Conservation (phyloP, 345 rosid genomes). For the Linum tenue region DNA sequence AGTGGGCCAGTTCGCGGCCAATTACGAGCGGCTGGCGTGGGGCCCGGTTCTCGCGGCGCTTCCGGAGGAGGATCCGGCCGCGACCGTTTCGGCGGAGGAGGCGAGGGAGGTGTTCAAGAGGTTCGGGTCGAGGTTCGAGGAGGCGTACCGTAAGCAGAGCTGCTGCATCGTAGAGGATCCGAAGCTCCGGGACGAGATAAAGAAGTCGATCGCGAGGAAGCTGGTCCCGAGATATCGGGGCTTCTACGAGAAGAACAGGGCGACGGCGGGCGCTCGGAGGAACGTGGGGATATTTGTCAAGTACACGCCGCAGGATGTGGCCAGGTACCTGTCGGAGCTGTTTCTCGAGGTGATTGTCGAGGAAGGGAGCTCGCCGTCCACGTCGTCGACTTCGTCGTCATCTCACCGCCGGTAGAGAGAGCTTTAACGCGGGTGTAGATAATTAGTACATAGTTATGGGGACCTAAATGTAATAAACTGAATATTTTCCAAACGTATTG, state of each 20-base stretch:
- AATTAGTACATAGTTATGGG: too few species aligned
- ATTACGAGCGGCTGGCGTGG: slow-evolving; percentile 59
- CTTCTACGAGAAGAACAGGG: slow-evolving; percentile 34
- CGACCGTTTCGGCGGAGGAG: slow-evolving; percentile 23
- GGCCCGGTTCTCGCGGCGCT: slow-evolving; percentile 26
- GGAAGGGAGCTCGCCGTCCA: not conserved
- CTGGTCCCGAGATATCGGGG: slow-evolving; percentile 35
- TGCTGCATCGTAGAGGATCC: slow-evolving; percentile 36
- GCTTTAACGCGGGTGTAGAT: not conserved
- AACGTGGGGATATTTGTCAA: slow-evolving; percentile 6
- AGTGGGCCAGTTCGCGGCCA: slow-evolving; percentile 37
- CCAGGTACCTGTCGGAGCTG: slow-evolving; percentile 5
- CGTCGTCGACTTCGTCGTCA: not conserved
- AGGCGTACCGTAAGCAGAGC: slow-evolving; percentile 40
- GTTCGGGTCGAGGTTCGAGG: slow-evolving; percentile 49
- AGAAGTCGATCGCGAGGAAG: slow-evolving; percentile 31
- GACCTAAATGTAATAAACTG: too few species aligned
- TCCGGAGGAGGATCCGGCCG: slow-evolving; percentile 37
- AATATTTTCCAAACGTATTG: too few species aligned
- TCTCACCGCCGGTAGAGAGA: not conserved
- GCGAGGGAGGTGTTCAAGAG: slow-evolving; percentile 32
- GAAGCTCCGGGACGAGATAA: slow-evolving; percentile 48
- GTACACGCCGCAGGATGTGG: slow-evolving; percentile 11
- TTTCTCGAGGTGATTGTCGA: not conserved
- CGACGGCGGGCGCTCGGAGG: not conserved